Evolutionary conservation across 2,329 filamentous ascomycete species (phyloP), one percentile per base, ranked within the genome.

Genomic region (Daldinia sp.): DNA sequence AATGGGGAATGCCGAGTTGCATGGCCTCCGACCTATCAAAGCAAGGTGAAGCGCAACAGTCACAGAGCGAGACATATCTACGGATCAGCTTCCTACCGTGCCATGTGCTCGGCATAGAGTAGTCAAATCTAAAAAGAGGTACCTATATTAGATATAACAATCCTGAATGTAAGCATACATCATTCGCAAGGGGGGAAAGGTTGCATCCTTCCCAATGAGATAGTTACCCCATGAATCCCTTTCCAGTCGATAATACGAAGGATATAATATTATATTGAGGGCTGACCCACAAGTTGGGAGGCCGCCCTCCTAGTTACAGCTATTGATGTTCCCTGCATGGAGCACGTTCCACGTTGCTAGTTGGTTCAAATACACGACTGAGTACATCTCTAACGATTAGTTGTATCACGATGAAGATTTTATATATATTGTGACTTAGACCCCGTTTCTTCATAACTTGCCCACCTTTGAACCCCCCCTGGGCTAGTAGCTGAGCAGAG

Each of bases 401-500:
- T 23, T 13, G 35, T 54, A 54, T 10, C 33, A 37, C 7, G 13
- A 15, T 54, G 23, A 50, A 13, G 26, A 44, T 63, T 63, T 56
- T 44, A 50, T 56, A 58, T 62, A 41, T 64, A 39, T 39, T 48
- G 39, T 30, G 53, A 68, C 65, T 33, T 23, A 2, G 48, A 53
- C 44, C 39, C 23, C 23, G 64, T 62, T 70, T 65, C 44, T 41
- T 33, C 18, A 42, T n/a, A 53, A 55, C 39, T 41, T 61, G 41
- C 56, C 48, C 28, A 28, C 37, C 41, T 35, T 12, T n/a, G 7
- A 23, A 54, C 44, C 55, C 48, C 62, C 62, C 48, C 37, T 46
- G 13, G 55, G 41, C 20, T 44, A 42, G 23, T 60, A 53, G 39
- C 62, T 57, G 12, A 60, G 39, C 35, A 63, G 55, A 68, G 59